phyloP scores from a whole-genome alignment of 371 early-diverging fungal species.

The Funneliformis caledonium region DNA sequence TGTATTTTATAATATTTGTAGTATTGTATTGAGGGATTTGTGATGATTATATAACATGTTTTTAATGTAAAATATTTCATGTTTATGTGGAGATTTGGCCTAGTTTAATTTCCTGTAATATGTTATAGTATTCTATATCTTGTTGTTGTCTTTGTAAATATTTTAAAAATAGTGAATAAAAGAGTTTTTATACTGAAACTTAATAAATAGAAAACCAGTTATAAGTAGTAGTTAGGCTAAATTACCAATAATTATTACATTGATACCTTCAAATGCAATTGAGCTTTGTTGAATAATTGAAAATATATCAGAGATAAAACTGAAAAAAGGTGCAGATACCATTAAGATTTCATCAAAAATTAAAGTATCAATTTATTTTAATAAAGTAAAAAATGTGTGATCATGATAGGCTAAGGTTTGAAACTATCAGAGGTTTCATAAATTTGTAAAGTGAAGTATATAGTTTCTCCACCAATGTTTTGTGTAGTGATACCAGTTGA shows the following conservation, averaged over 20 bases:
- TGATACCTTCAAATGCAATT: background rate
- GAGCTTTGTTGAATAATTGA: background rate
- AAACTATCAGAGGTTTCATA: background rate
- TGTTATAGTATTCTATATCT: background rate
- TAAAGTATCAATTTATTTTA: background rate
- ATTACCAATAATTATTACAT: constrained; percentile 3
- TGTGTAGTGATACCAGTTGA: background rate
- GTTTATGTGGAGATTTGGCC: background rate
- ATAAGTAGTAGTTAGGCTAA: background rate
- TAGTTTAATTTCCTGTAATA: constrained; percentile 6
- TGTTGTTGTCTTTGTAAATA: constrained; percentile 6
- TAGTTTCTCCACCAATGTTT: constrained; percentile 19
- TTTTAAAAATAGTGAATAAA: constrained; percentile 13
- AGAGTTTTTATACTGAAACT: background rate
- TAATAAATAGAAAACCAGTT: background rate
- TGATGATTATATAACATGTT: background rate
- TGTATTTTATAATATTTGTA: background rate
- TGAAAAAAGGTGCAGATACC: background rate
- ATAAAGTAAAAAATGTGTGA: background rate
- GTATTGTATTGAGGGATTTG: background rate
- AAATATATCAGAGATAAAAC: constrained; percentile 6
- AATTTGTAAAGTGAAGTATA: constrained; percentile 7
- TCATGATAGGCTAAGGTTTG: background rate
- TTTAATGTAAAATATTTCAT: background rate
- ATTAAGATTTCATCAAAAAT: constrained; percentile 33